Conservation (phyloP, 2,329 filamentous ascomycete genomes). For the Claviceps humidiphila region DNA sequence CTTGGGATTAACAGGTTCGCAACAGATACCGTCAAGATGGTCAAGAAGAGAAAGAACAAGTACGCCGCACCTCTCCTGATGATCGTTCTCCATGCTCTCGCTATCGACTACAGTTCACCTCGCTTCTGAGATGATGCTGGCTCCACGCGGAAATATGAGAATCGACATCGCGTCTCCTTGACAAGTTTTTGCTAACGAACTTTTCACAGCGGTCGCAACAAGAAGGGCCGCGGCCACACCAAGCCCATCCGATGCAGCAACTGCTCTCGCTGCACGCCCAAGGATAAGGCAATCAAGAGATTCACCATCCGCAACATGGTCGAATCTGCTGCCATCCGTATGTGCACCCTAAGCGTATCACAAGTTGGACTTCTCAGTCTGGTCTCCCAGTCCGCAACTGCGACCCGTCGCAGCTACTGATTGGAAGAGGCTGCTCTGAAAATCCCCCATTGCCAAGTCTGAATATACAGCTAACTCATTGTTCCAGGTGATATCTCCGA, state of each 20-base stretch:
- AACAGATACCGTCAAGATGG: constrained; percentile 49
- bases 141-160: background rate
- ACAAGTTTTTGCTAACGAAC: constrained; percentile 11
- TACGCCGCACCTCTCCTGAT: constrained; percentile 21
- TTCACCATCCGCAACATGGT: constrained; percentile 99
- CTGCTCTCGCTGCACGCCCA: constrained; percentile 78
- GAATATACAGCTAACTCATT: constrained; percentile 1
- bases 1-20: constrained; percentile 21
- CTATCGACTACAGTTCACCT: background rate
- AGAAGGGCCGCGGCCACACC: constrained; percentile 99
- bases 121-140: constrained; percentile 8
- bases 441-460: background rate
- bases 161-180: background rate
- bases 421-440: constrained; percentile 3
- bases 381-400: background rate
- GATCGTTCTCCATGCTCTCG: background rate
- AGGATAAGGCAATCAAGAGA: constrained; percentile 99
- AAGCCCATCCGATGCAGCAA: constrained; percentile 85
- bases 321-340: constrained; percentile 98
- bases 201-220: constrained; percentile 76
- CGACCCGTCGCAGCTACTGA: background rate
- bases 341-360: constrained; percentile 27
- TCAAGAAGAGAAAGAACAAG: constrained; percentile 63
- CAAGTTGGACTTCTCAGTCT: background rate
- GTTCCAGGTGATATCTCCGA: constrained; percentile 95